Evolutionary conservation across 1,284 basidiomycete species (phyloP).

Genomic region (Microbotryum lychnidis-dioicae): DNA sequence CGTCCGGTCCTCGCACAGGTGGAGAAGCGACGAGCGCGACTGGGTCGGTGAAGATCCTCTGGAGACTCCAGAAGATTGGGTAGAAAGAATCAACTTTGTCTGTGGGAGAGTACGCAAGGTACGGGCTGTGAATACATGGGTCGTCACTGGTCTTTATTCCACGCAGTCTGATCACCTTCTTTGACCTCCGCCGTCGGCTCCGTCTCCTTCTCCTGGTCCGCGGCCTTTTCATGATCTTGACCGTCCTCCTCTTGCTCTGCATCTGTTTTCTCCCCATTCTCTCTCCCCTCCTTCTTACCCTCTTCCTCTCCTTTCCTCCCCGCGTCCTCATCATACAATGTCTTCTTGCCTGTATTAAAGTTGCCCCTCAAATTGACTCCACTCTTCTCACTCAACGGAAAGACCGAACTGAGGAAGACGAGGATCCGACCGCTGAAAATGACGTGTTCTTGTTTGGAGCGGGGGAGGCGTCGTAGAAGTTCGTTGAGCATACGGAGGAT

Average conservation of each 20-base stretch:
- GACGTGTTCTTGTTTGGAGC: constrained; percentile 64
- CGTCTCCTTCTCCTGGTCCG: constrained; percentile 21
- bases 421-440: constrained; percentile 81
- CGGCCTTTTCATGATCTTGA: constrained; percentile 4
- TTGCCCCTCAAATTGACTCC: constrained; percentile 83
- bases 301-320: not conserved
- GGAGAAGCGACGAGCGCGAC: constrained; percentile 28
- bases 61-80: constrained; percentile 73
- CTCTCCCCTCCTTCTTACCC: constrained; percentile 2
- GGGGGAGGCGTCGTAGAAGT: constrained; percentile 70
- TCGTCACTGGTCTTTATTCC: constrained; percentile 18
- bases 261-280: not conserved
- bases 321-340: constrained; percentile 27
- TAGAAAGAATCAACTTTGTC: constrained; percentile 50
- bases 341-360: constrained; percentile 54
- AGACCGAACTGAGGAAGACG: constrained; percentile 73
- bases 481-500: constrained; percentile 78
- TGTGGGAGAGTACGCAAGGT: not conserved
- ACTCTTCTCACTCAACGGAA: constrained; percentile 76
- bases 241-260: constrained; percentile 15
- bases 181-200: constrained; percentile 3
- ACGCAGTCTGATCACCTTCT: constrained; percentile 5
- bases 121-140: not conserved
- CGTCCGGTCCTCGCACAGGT: not conserved
- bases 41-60: constrained; percentile 41